phyloP scores from a whole-genome alignment of 2,329 filamentous ascomycete genomes.

The Penicillium sp. region DNA sequence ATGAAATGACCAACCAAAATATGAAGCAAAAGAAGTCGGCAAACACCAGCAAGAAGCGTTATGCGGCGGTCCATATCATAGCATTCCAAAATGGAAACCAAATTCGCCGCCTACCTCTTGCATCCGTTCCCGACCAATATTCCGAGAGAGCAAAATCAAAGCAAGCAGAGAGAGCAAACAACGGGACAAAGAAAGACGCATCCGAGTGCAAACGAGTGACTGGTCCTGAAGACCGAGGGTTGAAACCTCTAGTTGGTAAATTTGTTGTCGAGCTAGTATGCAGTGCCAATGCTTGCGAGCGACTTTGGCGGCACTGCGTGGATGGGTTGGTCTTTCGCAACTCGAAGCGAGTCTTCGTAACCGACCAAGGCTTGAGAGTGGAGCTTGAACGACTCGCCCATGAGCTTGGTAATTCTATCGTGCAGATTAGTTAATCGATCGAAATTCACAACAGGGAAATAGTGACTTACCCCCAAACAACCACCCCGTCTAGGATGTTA shows the following conservation, averaged over 20 bases:
- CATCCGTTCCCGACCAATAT: slow-evolving; percentile 40
- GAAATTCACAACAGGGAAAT: slow-evolving; percentile 20
- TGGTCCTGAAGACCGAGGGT: slow-evolving; percentile 20
- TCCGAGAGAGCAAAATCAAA: slow-evolving; percentile 47
- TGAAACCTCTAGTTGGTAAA: background rate
- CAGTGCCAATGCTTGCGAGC: slow-evolving; percentile 48
- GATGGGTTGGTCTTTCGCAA: slow-evolving; percentile 47
- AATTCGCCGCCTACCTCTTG: slow-evolving; percentile 42
- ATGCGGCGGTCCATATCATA: slow-evolving; percentile 36
- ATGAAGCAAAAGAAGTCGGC: slow-evolving; percentile 33
- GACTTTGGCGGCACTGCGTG: slow-evolving; percentile 51
- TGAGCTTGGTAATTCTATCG: slow-evolving; percentile 69
- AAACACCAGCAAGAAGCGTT: slow-evolving; percentile 39
- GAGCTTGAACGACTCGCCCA: slow-evolving; percentile 97
- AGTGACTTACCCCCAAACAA: slow-evolving; percentile 95
- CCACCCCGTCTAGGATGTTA: slow-evolving; percentile 96
- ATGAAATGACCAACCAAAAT: slow-evolving; percentile 39
- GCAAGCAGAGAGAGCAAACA: slow-evolving; percentile 37
- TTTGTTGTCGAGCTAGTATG: slow-evolving; percentile 38
- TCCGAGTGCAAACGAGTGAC: slow-evolving; percentile 26
- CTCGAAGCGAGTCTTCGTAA: slow-evolving; percentile 73
- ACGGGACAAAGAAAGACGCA: slow-evolving; percentile 30
- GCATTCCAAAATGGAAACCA: slow-evolving; percentile 38
- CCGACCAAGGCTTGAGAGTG: slow-evolving; percentile 93
- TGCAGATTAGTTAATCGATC: slow-evolving; percentile 49